Conservation (phyloP, 2,329 filamentous ascomycete genomes). For the Dichotomopilus funicola region DNA sequence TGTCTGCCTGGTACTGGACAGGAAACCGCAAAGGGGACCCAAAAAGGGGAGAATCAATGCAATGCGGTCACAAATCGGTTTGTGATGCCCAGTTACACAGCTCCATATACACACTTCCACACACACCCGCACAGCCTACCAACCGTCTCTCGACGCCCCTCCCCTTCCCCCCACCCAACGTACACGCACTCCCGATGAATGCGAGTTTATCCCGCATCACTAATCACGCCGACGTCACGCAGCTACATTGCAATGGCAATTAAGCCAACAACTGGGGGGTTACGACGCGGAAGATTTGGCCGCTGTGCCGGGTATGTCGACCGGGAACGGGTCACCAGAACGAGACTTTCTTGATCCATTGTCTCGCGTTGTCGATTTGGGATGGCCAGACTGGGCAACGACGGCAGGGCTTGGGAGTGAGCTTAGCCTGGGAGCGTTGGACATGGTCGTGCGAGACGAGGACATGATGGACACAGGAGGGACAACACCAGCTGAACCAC, state of each 20-base stretch:
- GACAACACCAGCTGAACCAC: not conserved
- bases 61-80: constrained; percentile 3
- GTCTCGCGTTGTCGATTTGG: no score
- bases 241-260: not conserved
- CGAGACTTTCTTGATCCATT: not conserved
- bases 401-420: no score
- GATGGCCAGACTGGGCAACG: no score
- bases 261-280: not conserved
- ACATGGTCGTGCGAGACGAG: not conserved
- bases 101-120: not conserved
- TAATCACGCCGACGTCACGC: not conserved
- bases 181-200: no score
- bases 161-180: no score
- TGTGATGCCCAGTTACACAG: not conserved
- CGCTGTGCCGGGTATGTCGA: not conserved
- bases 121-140: not conserved
- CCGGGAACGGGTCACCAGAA: not conserved
- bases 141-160: not conserved
- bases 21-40: not conserved
- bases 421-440: no score
- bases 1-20: not conserved
- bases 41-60: constrained; percentile 1
- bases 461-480: not conserved
- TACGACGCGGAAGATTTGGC: not conserved
- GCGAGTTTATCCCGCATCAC: not conserved